Evolutionary conservation across 2,329 filamentous ascomycete species (phyloP).

Genomic region (Eutypa lata): DNA sequence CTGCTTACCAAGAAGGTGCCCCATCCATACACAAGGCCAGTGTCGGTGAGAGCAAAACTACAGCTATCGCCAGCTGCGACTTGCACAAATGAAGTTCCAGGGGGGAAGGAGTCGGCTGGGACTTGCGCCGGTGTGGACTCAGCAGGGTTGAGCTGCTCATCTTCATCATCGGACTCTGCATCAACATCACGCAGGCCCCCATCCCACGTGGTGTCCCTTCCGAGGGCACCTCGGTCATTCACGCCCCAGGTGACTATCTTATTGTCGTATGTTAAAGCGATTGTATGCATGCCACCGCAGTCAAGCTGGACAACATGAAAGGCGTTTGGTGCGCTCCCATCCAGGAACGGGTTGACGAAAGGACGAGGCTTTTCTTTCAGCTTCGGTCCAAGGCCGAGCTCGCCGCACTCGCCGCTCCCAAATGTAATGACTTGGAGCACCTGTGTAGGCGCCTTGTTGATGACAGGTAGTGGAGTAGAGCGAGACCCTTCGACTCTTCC

Average conservation of each 20-base stretch:
- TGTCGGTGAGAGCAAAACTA: constrained; percentile 59
- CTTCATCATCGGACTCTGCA: constrained; percentile 35
- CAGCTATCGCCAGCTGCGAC: constrained; percentile 59
- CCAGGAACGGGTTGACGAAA: constrained; percentile 12
- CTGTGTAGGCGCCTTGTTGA: neutral
- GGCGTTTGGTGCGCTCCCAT: constrained; percentile 5
- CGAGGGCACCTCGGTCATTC: constrained; percentile 56
- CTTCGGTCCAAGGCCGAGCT: constrained; percentile 25
- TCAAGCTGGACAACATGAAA: constrained; percentile 28
- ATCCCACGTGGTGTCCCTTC: constrained; percentile 6
- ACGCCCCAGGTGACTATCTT: constrained; percentile 63
- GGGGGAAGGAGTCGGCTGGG: constrained; percentile 47
- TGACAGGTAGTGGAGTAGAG: too few species aligned
- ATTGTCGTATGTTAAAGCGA: constrained; percentile 59
- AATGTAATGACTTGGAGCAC: constrained; percentile 10
- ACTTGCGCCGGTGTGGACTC: constrained; percentile 57
- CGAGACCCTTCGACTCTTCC: too few species aligned
- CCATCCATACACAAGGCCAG: constrained; percentile 64
- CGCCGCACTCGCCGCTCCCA: constrained; percentile 46
- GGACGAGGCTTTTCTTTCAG: constrained; percentile 14
- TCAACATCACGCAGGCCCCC: too few species aligned
- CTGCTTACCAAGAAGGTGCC: constrained; percentile 60
- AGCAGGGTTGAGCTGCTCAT: constrained; percentile 55
- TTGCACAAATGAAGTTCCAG: constrained; percentile 54
- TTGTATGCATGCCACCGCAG: constrained; percentile 61